These are phyloP conservation scores for Ascochyta koolunga DNA, from an alignment of 2,329 filamentous ascomycete species.

Conservation along the genomic window DNA sequence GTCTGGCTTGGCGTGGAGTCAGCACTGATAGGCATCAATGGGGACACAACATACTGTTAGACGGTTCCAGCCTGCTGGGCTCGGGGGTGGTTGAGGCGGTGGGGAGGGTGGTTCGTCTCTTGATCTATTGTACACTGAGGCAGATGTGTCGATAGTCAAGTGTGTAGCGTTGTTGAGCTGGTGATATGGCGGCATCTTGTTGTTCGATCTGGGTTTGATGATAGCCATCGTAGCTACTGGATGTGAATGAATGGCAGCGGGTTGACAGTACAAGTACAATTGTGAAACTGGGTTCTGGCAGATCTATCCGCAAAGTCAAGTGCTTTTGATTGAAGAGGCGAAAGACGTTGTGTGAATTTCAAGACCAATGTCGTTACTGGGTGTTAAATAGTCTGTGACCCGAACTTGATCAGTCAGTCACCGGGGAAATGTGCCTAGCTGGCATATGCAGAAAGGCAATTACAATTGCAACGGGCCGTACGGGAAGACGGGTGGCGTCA, in stretches of 20 bases:
- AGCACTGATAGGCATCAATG: conserved; percentile 14
- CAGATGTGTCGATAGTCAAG: conserved; percentile 5
- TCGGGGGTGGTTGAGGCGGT: conserved; percentile 50
- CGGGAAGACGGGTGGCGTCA: conserved; percentile 43
- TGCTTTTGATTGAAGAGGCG: not conserved
- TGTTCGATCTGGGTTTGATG: conserved; percentile 1
- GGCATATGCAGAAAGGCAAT: conserved; percentile 32
- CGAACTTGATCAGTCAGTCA: conserved; percentile 20
- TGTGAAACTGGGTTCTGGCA: not conserved
- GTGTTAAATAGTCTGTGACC: conserved; percentile 37
- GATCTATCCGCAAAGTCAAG: not conserved
- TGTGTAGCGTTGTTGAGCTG: not conserved
- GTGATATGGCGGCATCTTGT: not conserved
- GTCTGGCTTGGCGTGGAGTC: conserved; percentile 26
- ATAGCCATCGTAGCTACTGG: not conserved
- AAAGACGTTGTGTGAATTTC: not conserved
- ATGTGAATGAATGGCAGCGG: not conserved
- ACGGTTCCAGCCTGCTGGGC: conserved; percentile 41
- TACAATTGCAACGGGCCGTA: conserved; percentile 43
- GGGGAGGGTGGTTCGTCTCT: conserved; percentile 49
- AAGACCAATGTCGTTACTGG: conserved; percentile 25
- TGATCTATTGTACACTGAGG: conserved; percentile 3
- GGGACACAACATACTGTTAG: conserved; percentile 22
- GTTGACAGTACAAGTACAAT: not conserved
- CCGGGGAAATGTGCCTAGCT: conserved; percentile 30